A percentile compares a stretch with the other conserved stretches of the same genome.
These are phyloP conservation scores for Scutellaria baicalensis DNA, from an alignment of 257 asterid species.

Conservation along the genomic window DNA sequence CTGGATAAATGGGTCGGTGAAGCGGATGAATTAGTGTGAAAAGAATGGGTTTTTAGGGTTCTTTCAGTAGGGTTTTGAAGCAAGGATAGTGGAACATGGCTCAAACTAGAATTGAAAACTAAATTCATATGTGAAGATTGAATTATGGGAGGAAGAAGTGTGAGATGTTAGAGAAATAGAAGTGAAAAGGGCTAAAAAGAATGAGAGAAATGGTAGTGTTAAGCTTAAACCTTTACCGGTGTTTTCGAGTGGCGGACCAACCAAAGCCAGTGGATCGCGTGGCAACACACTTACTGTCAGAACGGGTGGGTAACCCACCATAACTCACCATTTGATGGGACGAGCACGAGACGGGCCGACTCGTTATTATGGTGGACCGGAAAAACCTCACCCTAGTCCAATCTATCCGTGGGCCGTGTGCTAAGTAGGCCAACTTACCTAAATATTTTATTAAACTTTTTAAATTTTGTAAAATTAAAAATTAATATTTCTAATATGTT, in stretches of 20 bases:
- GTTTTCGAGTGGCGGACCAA: conserved; percentile 11
- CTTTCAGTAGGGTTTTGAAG: neutral
- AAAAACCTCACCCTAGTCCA: no score
- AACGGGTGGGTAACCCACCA: no score
- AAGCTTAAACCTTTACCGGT: neutral
- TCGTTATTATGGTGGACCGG: no score
- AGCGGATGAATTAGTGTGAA: neutral
- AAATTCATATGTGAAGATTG: conserved; percentile 22
- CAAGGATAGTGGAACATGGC: neutral
- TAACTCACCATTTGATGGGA: no score
- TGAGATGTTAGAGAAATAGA: neutral
- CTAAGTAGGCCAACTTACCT: no score
- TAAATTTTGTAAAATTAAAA: no score
- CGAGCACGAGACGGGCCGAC: no score
- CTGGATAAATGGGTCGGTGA: conserved; percentile 4
- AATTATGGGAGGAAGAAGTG: neutral
- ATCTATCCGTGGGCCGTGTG: no score
- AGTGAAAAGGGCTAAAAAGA: neutral
- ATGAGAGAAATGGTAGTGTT: neutral
- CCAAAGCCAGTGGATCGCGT: neutral
- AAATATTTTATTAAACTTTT: no score
- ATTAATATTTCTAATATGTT: no score
- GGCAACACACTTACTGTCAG: neutral
- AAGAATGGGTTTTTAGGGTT: conserved; percentile 1
- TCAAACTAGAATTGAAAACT: neutral